Evolutionary conservation across 257 asterid genomes (phyloP), one percentile per base, ranked within the genome.

Genomic region (Capsicum chinense): DNA sequence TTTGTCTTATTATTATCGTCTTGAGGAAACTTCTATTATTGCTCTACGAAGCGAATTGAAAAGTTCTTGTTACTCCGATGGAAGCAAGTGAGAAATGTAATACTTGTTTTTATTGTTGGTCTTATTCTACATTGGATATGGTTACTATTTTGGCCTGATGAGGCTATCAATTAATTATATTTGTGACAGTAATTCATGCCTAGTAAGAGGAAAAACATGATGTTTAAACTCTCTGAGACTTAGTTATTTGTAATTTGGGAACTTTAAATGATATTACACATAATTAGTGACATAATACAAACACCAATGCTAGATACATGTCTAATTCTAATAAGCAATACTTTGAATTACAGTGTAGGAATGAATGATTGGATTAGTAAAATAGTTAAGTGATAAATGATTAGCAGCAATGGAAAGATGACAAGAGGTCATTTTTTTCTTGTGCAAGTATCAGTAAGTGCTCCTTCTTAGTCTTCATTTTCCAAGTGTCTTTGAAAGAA

Each of bases 61-160:
- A 78, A 54, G 9, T 26, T 54, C 50, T 74, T 12, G 19, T 76
- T 78, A 54, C 63, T 78, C 14, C 82, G 64, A 54, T 26, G 21
- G 42, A 78, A 78, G 82, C 64, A 76, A 76, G 81, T 76, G 48
- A 78, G 50, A 52, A 54, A 78, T 78, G 64, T 54, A 48, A 78
- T 78, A 17, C 4, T 54, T 76, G 81, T 76, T 52, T 8, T 13
- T 76, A 14, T 52, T 54, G 11, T 26, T 78, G 81, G 15, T 26
- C 64, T 78, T 26, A 78, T 52, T 50, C 14, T 76, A 19, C 39
- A 76, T 26, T 54, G 48, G 21, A 26, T 9, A 78, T 78, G 81
- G 5, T 78, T 26, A 78, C 26, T 21, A 21, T 50, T 52, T 74
- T 74, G 42, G 17, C 37, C 44, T 19, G 81, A 76, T 21, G 81